Evolutionary conservation across 306 rosid species (phyloP).

Genomic region (Senna tora): DNA sequence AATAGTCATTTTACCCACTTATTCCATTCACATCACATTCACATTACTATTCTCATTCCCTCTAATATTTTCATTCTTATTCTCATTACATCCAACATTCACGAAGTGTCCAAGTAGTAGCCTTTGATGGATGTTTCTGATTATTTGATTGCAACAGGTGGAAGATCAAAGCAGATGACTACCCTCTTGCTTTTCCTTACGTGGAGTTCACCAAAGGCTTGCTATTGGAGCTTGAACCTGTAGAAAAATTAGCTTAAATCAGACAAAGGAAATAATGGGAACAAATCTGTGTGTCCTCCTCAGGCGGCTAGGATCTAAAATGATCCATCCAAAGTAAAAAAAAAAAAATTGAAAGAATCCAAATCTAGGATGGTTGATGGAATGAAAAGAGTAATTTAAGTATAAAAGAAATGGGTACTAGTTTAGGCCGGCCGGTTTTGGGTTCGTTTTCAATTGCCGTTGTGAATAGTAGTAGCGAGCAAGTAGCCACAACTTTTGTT

Average conservation of each 20-base stretch:
- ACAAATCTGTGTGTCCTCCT: not conserved
- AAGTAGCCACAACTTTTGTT: too few relatives aligned
- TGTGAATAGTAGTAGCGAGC: not conserved
- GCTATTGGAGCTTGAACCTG: constrained; percentile 58
- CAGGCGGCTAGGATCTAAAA: not conserved
- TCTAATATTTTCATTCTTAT: too few relatives aligned
- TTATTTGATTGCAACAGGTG: constrained; percentile 47
- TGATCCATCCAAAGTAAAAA: not conserved
- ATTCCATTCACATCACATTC: too few relatives aligned
- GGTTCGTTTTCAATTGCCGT: not conserved
- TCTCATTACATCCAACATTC: too few relatives aligned
- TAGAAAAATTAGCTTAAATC: not conserved
- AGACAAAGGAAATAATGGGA: not conserved
- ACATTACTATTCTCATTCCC: too few relatives aligned
- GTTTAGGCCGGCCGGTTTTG: too few relatives aligned
- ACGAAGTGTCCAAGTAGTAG: not conserved
- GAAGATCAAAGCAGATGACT: constrained; percentile 62
- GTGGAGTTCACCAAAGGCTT: constrained; percentile 64
- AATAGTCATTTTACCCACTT: too few relatives aligned
- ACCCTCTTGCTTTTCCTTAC: constrained; percentile 75
- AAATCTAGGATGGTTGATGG: not conserved
- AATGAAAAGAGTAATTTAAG: not conserved
- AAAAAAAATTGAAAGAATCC: not conserved
- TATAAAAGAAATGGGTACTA: too few relatives aligned
- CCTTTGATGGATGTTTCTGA: not conserved